Base-by-base conservation (phyloP, 164 flowering plant genomes). In the Kingdonia uniflora region DNA sequence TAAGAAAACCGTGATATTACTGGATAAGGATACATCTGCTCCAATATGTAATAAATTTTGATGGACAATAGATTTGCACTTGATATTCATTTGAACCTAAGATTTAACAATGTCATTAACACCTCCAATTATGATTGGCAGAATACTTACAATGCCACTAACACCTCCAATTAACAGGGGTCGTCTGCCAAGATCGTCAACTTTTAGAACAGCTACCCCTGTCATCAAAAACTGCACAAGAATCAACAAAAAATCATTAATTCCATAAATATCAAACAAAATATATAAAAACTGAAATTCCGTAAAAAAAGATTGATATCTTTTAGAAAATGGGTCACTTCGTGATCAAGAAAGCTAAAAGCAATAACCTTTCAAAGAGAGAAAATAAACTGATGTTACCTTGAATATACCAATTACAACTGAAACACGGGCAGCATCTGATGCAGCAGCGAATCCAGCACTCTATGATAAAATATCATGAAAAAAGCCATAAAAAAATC, bases 391-490 rank as follows among this genome's bases (percentile, higher is more conserved):
- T 16, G 42, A 4, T 15, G 51, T 24, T 62, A 87, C 99, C 95
- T 92, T 88, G 66, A 92, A 86, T 42, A 82, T 25, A 19, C 99
- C 97, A 64, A 92, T 74, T 15, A 92, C 55, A 57, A 82, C 95
- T 20, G 95, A 84, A 61, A 92, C 80, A 66, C 88, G 74, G 26
- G 97, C 80, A 37, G 97, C 96, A 75, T 84, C 99, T 52, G 95
- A 63, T 54, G 95, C 95, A 6, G 85, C 99, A 72, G 96, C 76
- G 56, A 92, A 92, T 55, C 95, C 99, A 54, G 95, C 95, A 75
- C 72, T 88, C 97, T 56, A 49, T 26, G 52, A 42, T 22, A 19
- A 17, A 51, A 19, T 19, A 14, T 17, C n/a, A 55, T 13, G 17
- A 25, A 44, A 49, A 23, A 51, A 24, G 17, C 4, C 14, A 52